A percentile compares a stretch with the other conserved stretches of the same genome.
Conservation (phyloP, 768 basidiomycete species). For the Lactarius evosmus region DNA sequence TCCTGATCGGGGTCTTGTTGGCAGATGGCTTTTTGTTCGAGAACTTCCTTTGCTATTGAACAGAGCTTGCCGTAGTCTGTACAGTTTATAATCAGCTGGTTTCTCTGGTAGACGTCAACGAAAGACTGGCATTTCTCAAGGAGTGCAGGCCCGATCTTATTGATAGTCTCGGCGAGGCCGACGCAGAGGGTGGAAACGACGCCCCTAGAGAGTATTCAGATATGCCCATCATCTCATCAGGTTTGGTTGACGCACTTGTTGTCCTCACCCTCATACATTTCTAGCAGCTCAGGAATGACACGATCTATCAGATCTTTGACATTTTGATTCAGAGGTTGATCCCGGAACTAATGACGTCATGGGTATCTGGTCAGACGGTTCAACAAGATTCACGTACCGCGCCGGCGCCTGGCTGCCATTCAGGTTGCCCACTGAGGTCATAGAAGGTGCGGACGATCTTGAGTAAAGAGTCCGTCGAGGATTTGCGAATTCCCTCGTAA, state of each 20-base stretch:
- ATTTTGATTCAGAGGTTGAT: conserved; percentile 51
- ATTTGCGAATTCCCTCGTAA: conserved; percentile 97
- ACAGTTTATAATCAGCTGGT: background rate
- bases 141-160: conserved; percentile 86
- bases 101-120: conserved; percentile 16
- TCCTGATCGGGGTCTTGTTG: conserved; percentile 96
- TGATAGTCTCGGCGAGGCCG: conserved; percentile 87
- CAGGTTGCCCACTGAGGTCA: conserved; percentile 74
- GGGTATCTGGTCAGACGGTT: background rate
- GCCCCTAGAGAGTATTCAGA: conserved; percentile 46
- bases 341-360: background rate
- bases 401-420: conserved; percentile 75
- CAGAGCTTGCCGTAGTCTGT: conserved; percentile 75
- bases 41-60: conserved; percentile 75
- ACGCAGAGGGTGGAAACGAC: conserved; percentile 88
- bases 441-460: conserved; percentile 90
- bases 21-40: conserved; percentile 93
- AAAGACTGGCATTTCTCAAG: conserved; percentile 63
- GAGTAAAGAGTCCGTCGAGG: conserved; percentile 82
- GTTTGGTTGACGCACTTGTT: conserved; percentile 73
- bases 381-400: conserved; percentile 45
- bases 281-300: conserved; percentile 68
- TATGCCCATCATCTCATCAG: background rate
- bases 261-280: conserved; percentile 92
- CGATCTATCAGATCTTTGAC: conserved; percentile 80